Evolutionary conservation across 768 basidiomycete species (phyloP).

Genomic region (Hygrocybe punicea): DNA sequence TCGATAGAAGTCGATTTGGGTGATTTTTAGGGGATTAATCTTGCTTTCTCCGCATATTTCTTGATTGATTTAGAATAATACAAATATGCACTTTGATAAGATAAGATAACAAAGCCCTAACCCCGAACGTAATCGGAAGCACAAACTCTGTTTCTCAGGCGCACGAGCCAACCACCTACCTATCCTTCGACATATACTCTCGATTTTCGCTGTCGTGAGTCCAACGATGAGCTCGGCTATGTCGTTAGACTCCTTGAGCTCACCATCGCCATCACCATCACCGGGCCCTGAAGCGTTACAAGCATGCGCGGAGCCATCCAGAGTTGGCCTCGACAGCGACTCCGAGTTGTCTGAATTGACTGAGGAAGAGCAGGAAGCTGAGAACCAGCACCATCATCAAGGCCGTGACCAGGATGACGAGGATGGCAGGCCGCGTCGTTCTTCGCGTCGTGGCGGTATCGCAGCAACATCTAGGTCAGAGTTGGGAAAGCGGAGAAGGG

Average conservation of each 20-base stretch:
- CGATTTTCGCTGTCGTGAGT: slow-evolving; percentile 18
- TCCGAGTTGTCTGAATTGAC: slow-evolving; percentile 83
- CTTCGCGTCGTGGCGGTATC: slow-evolving; percentile 54
- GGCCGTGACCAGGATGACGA: slow-evolving; percentile 23
- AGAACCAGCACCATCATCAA: slow-evolving; percentile 28
- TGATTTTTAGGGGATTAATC: slow-evolving; percentile 52
- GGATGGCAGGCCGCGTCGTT: slow-evolving; percentile 18
- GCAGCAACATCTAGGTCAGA: slow-evolving; percentile 84
- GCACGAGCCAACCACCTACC: slow-evolving; percentile 36
- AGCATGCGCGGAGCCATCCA: slow-evolving; percentile 12
- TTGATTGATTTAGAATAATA: not conserved
- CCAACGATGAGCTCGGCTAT: slow-evolving; percentile 57
- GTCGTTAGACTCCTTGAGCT: slow-evolving; percentile 63
- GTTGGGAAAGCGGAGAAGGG: slow-evolving; percentile 75
- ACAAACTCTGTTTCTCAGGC: slow-evolving; percentile 33
- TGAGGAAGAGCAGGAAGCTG: slow-evolving; percentile 68
- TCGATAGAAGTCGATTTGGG: slow-evolving; percentile 74
- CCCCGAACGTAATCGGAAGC: slow-evolving; percentile 7
- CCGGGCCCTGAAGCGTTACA: slow-evolving; percentile 23
- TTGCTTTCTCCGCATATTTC: not conserved
- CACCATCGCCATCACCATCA: slow-evolving; percentile 61
- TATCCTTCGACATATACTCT: slow-evolving; percentile 22
- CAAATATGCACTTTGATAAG: slow-evolving; percentile 21
- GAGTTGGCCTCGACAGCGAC: slow-evolving; percentile 52
- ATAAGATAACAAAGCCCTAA: slow-evolving; percentile 33